Percentiles rank a stretch among this genome's conserved stretches.
phyloP scores from a whole-genome alignment of 2,329 filamentous ascomycete species.

The Aspergillus oerlinghausenensis region DNA sequence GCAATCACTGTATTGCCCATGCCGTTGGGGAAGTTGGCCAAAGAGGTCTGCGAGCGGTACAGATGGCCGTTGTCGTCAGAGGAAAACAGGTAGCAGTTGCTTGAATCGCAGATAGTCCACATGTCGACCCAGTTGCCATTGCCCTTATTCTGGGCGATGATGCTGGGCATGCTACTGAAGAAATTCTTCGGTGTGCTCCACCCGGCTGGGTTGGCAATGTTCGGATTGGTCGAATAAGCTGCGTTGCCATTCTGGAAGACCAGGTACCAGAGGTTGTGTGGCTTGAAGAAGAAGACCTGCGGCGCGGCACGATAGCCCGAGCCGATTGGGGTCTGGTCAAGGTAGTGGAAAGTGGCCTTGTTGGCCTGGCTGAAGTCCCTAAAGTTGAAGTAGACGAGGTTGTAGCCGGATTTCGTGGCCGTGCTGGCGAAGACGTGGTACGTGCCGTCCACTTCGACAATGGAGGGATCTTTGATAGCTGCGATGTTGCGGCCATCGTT shows the following conservation, averaged over 20 bases:
- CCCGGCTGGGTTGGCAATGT: constrained; percentile 46
- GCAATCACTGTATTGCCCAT: constrained; percentile 54
- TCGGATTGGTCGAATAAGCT: constrained; percentile 55
- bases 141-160: constrained; percentile 49
- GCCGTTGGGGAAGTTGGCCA: constrained; percentile 56
- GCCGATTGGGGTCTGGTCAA: constrained; percentile 4
- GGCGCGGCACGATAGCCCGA: constrained; percentile 47
- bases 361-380: constrained; percentile 3
- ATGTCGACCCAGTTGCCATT: constrained; percentile 52
- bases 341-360: constrained; percentile 4
- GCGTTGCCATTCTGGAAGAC: constrained; percentile 62
- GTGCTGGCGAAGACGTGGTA: constrained; percentile 9
- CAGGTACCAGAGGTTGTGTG: constrained; percentile 60
- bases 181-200: constrained; percentile 54
- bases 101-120: constrained; percentile 57
- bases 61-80: constrained; percentile 63
- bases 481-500: background rate
- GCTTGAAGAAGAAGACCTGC: constrained; percentile 59
- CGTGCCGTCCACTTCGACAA: background rate
- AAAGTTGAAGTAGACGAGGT: constrained; percentile 7
- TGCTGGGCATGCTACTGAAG: constrained; percentile 47
- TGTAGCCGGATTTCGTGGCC: constrained; percentile 1
- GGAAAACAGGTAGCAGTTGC: constrained; percentile 65
- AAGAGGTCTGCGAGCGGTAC: constrained; percentile 60
- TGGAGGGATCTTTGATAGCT: constrained; percentile 6